Evolutionary conservation across 306 rosid genomes (phyloP).

Genomic region (Macrotyloma uniflorum): DNA sequence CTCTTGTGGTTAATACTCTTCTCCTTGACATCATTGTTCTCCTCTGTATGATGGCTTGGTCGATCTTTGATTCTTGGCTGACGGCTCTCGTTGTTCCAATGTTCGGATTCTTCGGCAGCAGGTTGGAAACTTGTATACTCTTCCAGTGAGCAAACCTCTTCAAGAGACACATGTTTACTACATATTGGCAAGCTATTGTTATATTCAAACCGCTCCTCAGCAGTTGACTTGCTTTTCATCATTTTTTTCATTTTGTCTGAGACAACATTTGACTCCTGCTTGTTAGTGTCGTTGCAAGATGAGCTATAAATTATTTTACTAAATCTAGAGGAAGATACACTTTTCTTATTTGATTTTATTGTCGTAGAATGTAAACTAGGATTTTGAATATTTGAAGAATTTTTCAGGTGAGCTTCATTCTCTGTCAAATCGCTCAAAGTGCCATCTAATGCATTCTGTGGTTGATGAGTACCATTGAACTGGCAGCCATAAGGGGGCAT

Average conservation of each 20-base stretch:
- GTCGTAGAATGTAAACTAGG: conserved; percentile 31
- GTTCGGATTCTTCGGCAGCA: conserved; percentile 29
- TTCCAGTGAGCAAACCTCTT: conserved; percentile 37
- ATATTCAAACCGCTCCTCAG: conserved; percentile 35
- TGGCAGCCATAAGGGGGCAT: conserved; percentile 28
- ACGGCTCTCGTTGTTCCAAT: conserved; percentile 16
- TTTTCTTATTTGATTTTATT: conserved; percentile 45
- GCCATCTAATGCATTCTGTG: conserved; percentile 31
- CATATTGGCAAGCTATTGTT: conserved; percentile 21
- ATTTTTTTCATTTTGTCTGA: conserved; percentile 32
- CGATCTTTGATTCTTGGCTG: conserved; percentile 38
- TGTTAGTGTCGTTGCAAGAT: conserved; percentile 27
- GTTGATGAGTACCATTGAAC: conserved; percentile 37
- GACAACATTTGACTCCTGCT: conserved; percentile 42
- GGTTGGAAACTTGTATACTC: conserved; percentile 25
- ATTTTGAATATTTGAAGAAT: conserved; percentile 28
- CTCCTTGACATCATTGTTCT: conserved; percentile 24
- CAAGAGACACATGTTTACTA: conserved; percentile 19
- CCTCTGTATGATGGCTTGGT: conserved; percentile 38
- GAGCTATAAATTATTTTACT: conserved; percentile 40
- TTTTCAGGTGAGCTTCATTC: conserved; percentile 32
- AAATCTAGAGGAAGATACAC: conserved; percentile 46
- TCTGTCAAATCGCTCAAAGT: conserved; percentile 34
- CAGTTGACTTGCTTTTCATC: conserved; percentile 38
- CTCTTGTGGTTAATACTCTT: conserved; percentile 45